Evolutionary conservation across 768 basidiomycete species (phyloP), one percentile per base, ranked within the genome.

Genomic region (Leccinum fibrillosum): DNA sequence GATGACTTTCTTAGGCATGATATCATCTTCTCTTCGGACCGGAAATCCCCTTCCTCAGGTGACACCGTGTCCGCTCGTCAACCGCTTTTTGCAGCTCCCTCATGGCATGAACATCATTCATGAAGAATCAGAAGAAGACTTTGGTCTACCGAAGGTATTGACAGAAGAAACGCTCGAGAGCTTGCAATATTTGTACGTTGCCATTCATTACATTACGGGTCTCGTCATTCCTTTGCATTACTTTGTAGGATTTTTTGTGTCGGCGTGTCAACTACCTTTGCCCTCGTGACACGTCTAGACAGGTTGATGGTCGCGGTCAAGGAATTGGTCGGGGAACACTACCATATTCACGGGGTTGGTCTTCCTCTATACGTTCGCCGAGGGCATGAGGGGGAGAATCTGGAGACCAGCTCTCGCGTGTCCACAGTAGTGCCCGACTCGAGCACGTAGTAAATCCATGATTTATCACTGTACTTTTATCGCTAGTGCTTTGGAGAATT

Each of bases 251-350:
- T 76, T 62, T 90, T 89, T 65, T 87, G 84, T 53, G 89, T 90
- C 10, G 89, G 87, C 8, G 84, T 89, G 21, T 82, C 89, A 1
- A 88, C 86, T 1, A 77, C 86, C 0, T 89, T 82, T 62, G 79
- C 81, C 0, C 81, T 94, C 42, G 75, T 94, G n/a, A 80, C 81
- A 6, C 81, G 89, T 10, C 74, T 94, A 12, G 92, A 94, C 67
- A 76, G 82, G 53, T 72, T 94, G 57, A 90, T 94, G 85, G 66
- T 92, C 3, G 89, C 90, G 2, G 83, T 85, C 15, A 94, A 94
- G 69, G 90, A 93, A 71, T 76, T 94, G 48, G 89, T 94, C 1
- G 92, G 92, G 2, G 92, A 94, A 69, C 88, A 90, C 63, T 92
- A 88, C 68, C 88, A 92, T 67, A 89, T 93, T n/a, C 82, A 86